Evolutionary conservation across 371 early-diverging fungal genomes (phyloP).

Genomic region (Ordospora pajunii): DNA sequence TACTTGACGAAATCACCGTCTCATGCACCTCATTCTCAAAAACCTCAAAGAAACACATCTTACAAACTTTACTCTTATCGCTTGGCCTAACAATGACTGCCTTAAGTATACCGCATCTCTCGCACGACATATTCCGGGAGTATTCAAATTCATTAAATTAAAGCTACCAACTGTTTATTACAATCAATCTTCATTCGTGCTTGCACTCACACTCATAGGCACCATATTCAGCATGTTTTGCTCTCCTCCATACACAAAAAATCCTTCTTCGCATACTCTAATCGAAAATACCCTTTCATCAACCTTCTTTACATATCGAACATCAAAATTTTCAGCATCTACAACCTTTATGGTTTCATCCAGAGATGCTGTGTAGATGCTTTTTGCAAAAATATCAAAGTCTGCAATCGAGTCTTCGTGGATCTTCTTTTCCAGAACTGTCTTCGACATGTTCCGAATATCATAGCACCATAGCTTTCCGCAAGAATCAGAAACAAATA

Average conservation of each 20-base stretch:
- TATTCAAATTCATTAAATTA: neutral
- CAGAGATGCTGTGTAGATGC: slow-evolving; percentile 13
- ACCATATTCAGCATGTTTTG: neutral
- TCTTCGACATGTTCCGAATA: neutral
- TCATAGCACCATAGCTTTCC: slow-evolving; percentile 30
- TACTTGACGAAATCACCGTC: slow-evolving; percentile 70
- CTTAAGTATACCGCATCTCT: slow-evolving; percentile 60
- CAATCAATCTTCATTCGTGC: neutral
- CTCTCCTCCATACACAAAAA: slow-evolving; percentile 33
- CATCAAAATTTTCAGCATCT: neutral
- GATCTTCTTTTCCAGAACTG: slow-evolving; percentile 3
- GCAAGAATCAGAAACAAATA: slow-evolving; percentile 1
- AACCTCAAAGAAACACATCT: slow-evolving; percentile 77
- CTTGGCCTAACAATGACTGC: slow-evolving; percentile 83
- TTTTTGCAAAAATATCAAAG: slow-evolving; percentile 10
- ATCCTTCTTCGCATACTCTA: slow-evolving; percentile 7
- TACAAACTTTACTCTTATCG: slow-evolving; percentile 79
- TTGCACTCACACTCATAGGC: neutral
- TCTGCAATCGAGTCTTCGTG: slow-evolving; percentile 12
- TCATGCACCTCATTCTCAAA: slow-evolving; percentile 92
- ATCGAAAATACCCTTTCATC: slow-evolving; percentile 20
- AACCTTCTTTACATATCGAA: neutral
- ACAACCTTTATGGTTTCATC: slow-evolving; percentile 19
- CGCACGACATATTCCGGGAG: slow-evolving; percentile 56
- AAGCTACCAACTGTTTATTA: neutral